Base-by-base conservation (phyloP, 148 eudicot species). In the Pouteria glomerata region DNA sequence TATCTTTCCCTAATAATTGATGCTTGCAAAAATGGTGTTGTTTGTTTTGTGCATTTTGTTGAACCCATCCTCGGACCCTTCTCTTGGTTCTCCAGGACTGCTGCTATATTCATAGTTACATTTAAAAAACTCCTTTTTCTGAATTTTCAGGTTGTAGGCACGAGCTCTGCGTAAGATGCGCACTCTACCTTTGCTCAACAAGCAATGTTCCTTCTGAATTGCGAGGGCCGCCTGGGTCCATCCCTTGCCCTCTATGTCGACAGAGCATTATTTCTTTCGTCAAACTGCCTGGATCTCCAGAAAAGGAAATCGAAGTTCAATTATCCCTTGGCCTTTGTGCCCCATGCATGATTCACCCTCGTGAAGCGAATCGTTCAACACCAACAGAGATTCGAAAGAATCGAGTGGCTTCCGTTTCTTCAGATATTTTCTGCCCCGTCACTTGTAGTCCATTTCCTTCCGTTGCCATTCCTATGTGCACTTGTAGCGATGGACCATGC, bases 381-480 rank as follows among this genome's bases (percentile, higher is more conserved):
- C 72, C 82, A 42, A 81, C 88, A 26, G 96, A 90, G 34, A 69
- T 83, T 15, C 77, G 90, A 57, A 88, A 84, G 78, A 89, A 84
- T 67, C 89, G 96, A 26, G 86, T 82, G 1, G 85, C 87, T 50
- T 85, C 99, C 3, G 92, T 91, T 69, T 86, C 99, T 1, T 76
- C 99, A 0, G 99, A 95, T 37, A 66, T 90, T 31, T 79, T 92
- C 30, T 95, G 99, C 80, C 96, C 96, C 0, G 92, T 92, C 58
- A 86, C 97, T 3, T 95, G 99, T 69, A 90, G 96, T 71, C 99
- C 96, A 0, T 95, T 95, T 69, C 94, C 87, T 55, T 95, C 96
- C 0, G 94, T 85, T 57, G 77, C 91, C 14, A 78, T 95, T 63
- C 94, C 97, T 19, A 53, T 83, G 33, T 95, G 99, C 81, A 86